Evolutionary conservation across 257 asterid species (phyloP).

Genomic region (Petunia axillaris): DNA sequence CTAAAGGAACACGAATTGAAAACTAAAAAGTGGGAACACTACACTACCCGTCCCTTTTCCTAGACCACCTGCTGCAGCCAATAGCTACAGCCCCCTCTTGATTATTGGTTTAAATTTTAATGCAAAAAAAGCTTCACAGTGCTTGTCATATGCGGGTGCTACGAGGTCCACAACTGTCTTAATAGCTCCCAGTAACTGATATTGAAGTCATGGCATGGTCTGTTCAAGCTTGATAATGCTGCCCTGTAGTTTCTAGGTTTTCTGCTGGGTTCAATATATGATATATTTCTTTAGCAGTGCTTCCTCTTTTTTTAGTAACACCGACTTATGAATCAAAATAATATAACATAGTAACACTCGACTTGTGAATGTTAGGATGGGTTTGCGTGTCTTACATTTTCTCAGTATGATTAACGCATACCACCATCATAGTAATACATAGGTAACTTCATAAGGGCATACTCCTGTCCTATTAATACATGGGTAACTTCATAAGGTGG

Average conservation of each 20-base stretch:
- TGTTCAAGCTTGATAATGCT: background rate
- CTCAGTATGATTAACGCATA: background rate
- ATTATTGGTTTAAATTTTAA: background rate
- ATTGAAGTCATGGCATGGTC: background rate
- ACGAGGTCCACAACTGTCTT: background rate
- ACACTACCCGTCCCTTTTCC: background rate
- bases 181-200: background rate
- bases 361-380: background rate
- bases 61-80: background rate
- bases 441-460: background rate
- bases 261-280: background rate
- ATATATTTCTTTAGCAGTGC: background rate
- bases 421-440: background rate
- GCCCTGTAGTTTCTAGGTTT: background rate
- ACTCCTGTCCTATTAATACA: background rate
- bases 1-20: background rate
- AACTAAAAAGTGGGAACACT: background rate
- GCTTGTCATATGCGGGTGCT: slow-evolving; percentile 3
- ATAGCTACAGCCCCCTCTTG: background rate
- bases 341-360: no score
- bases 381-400: slow-evolving; percentile 12
- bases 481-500: background rate
- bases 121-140: background rate
- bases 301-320: background rate
- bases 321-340: background rate